Base-by-base conservation (phyloP, 1,284 basidiomycete genomes). In the Trichosporon faecale region DNA sequence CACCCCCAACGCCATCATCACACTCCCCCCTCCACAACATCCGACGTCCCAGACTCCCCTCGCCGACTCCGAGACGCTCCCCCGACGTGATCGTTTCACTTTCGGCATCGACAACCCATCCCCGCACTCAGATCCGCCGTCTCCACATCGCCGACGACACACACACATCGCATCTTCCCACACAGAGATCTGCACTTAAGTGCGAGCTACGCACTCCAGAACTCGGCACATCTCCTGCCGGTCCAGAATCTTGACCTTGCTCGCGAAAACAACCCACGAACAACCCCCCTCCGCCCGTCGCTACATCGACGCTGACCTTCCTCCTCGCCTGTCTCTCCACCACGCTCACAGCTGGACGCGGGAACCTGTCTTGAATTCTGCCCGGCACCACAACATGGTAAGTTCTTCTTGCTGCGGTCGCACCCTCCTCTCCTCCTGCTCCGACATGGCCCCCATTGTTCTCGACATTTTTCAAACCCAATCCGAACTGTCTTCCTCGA, bases 321-420 rank as follows among this genome's bases (percentile, higher is more conserved):
- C 25, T 27, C 55, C 14, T 16, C 29, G 18, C 27, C n/a, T 31
- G 57, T n/a, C 14, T n/a, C 29, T 7, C 27, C 57, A 61, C 57
- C 57, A n/a, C 27, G 57, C 57, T 31, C 18, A 7, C 18, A 29
- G 57, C 57, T 61, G 57, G 57, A 61, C 57, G 57, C 57, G 23
- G 57, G 57, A 61, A 61, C 57, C 29, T 31, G 18, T 33, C 27
- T 61, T 31, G 29, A 33, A 18, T 31, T 29, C 57, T 61, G 57
- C 57, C 57, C 27, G 14, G 57, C 57, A 61, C 18, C 57, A 61
- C 57, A 31, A 25, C 57, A 61, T 61, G 57, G 57, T 61, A 31
- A 61, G 57, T 61, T 18, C 1, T 21, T 8, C 57, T 31, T 31
- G 27, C 27, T 31, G 49, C 49, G 49, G 8, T 60, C 55, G 27